Conservation (phyloP, 2,329 filamentous ascomycete genomes). For the Microdochium bolleyi region DNA sequence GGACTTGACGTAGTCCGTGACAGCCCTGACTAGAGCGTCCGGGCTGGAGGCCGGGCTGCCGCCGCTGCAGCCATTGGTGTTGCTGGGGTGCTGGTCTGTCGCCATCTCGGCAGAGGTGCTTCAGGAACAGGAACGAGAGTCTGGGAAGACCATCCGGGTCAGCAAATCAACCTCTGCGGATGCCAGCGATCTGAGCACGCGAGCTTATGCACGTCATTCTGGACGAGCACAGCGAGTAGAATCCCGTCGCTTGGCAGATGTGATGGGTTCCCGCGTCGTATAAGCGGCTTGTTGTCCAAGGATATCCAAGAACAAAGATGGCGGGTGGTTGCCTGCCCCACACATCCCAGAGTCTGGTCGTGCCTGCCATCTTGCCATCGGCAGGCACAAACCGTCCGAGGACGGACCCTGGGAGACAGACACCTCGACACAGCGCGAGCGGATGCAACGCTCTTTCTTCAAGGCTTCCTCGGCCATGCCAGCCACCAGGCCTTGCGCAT, state of each 20-base stretch:
- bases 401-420: too few relatives aligned
- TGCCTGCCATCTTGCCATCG: too few relatives aligned
- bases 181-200: constrained; percentile 5
- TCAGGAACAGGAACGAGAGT: neutral
- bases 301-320: too few relatives aligned
- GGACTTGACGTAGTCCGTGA: constrained; percentile 55
- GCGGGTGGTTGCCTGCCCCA: too few relatives aligned
- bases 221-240: neutral
- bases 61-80: neutral
- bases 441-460: too few relatives aligned
- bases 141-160: neutral
- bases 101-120: too few relatives aligned
- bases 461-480: too few relatives aligned
- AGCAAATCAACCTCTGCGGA: constrained; percentile 5
- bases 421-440: too few relatives aligned
- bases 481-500: too few relatives aligned
- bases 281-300: too few relatives aligned
- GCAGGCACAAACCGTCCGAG: too few relatives aligned
- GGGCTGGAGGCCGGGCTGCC: constrained; percentile 11
- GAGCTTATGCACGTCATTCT: neutral
- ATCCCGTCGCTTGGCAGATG: neutral
- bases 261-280: neutral
- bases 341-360: too few relatives aligned
- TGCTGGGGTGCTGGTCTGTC: neutral
- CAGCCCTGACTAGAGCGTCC: constrained; percentile 41